Percentiles rank a stretch among this genome's conserved stretches.
phyloP scores from a whole-genome alignment of 1,139 yeast genomes.

The Trichomonascaceae sp. region DNA sequence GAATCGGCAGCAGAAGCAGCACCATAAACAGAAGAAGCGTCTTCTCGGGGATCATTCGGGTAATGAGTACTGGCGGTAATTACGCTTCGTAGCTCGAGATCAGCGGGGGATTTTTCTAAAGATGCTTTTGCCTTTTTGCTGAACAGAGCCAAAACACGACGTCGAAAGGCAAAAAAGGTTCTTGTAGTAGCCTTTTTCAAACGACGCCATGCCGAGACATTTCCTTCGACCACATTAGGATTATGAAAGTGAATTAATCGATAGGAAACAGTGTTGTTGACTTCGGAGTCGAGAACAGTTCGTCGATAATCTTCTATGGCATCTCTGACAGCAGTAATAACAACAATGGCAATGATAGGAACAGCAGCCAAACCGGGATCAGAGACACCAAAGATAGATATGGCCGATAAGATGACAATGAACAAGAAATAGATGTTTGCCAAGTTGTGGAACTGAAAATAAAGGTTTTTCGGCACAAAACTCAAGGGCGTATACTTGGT shows the following conservation, averaged over 20 bases:
- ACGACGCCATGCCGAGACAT: slow-evolving; percentile 58
- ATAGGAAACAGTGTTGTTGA: slow-evolving; percentile 82
- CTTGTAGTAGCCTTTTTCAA: slow-evolving; percentile 44
- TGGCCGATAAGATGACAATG: slow-evolving; percentile 61
- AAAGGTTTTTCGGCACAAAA: slow-evolving; percentile 76
- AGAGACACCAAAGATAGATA: slow-evolving; percentile 85
- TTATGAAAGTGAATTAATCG: slow-evolving; percentile 63
- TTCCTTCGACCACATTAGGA: slow-evolving; percentile 64
- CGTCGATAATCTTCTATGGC: slow-evolving; percentile 92
- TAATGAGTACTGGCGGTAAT: slow-evolving; percentile 12
- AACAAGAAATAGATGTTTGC: slow-evolving; percentile 81
- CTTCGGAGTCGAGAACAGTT: slow-evolving; percentile 69
- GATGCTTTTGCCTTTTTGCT: slow-evolving; percentile 8
- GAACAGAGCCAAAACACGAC: slow-evolving; percentile 2
- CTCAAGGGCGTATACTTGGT: slow-evolving; percentile 86
- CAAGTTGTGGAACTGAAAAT: slow-evolving; percentile 71
- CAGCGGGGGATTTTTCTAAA: neutral
- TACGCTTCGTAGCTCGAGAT: slow-evolving; percentile 18
- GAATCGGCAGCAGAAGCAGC: slow-evolving; percentile 11
- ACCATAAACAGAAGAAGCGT: slow-evolving; percentile 14
- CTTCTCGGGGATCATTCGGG: slow-evolving; percentile 3
- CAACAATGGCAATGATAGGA: slow-evolving; percentile 88
- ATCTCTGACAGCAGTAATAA: slow-evolving; percentile 85
- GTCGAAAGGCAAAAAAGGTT: neutral
- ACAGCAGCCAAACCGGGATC: slow-evolving; percentile 89